phyloP scores from a whole-genome alignment of 345 rosid species.

The Nasturtium officinale region DNA sequence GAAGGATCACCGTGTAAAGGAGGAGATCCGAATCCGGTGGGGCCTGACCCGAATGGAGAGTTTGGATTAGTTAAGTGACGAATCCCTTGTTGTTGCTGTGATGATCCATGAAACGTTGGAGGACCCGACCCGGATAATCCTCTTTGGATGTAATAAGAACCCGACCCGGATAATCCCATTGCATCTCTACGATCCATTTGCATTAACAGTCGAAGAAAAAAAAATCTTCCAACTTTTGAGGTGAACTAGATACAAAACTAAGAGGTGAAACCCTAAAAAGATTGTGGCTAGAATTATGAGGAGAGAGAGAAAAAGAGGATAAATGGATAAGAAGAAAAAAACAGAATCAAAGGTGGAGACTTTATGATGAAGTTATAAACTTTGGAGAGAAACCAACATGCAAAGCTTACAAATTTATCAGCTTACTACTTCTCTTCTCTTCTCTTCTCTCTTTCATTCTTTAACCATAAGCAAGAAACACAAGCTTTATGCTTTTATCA shows the following conservation, averaged over 20 bases:
- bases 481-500: conserved; percentile 5
- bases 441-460: conserved; percentile 29
- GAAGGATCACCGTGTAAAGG: conserved; percentile 38
- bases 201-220: conserved; percentile 54
- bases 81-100: conserved; percentile 44
- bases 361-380: conserved; percentile 41
- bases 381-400: conserved; percentile 42
- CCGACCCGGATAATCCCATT: conserved; percentile 72
- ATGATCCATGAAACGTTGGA: conserved; percentile 65
- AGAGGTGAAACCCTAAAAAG: conserved; percentile 39
- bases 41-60: conserved; percentile 63
- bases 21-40: conserved; percentile 47
- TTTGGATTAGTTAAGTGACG: conserved; percentile 55
- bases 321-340: conserved; percentile 42
- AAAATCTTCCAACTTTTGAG: conserved; percentile 25
- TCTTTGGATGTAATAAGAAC: conserved; percentile 81
- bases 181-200: conserved; percentile 94
- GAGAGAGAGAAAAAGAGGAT: conserved; percentile 21
- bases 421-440: conserved; percentile 26
- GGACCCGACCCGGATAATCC: conserved; percentile 70
- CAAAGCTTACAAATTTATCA: conserved; percentile 39
- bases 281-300: conserved; percentile 35
- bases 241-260: conserved; percentile 27
- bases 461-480: conserved; percentile 15
- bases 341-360: conserved; percentile 49